These are phyloP conservation scores for Pisolithus microcarpus DNA, from an alignment of 768 basidiomycete species.

Conservation along the genomic window DNA sequence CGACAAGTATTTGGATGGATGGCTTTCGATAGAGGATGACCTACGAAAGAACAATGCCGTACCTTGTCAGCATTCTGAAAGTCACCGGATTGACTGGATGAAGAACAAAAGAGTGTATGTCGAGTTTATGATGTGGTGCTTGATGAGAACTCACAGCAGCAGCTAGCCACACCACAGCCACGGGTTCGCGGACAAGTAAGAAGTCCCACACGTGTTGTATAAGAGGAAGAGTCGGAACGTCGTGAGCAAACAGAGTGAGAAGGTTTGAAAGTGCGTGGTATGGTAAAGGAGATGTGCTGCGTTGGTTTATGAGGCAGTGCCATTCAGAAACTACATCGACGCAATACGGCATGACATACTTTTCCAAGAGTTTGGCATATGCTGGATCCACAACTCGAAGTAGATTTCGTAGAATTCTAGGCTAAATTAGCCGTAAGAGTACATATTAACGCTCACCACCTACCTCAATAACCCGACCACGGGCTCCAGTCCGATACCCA, in stretches of 20 bases:
- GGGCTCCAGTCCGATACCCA: conserved; percentile 80
- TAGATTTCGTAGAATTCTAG: conserved; percentile 34
- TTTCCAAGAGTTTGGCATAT: conserved; percentile 62
- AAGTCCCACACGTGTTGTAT: conserved; percentile 93
- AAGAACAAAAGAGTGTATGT: too few species aligned
- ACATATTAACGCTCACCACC: conserved; percentile 2
- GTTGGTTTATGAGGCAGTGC: conserved; percentile 1
- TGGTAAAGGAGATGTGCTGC: conserved; percentile 69
- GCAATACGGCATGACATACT: conserved; percentile 32
- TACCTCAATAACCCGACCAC: conserved; percentile 75
- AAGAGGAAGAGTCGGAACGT: conserved; percentile 80
- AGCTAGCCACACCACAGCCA: conserved; percentile 74
- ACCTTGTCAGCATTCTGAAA: too few species aligned
- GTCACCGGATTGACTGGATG: too few species aligned
- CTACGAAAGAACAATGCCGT: conserved; percentile 30
- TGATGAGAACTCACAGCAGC: conserved; percentile 53
- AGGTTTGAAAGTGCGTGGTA: conserved; percentile 89
- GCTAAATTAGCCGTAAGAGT: neutral
- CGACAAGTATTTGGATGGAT: conserved; percentile 52
- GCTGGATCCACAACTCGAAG: conserved; percentile 63
- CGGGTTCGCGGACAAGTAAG: conserved; percentile 74
- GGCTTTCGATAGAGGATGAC: conserved; percentile 66
- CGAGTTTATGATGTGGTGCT: too few species aligned
- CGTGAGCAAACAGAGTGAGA: conserved; percentile 87
- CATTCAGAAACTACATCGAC: neutral